Evolutionary conservation across 2,329 filamentous ascomycete genomes (phyloP).

Genomic region (Tetracladium maxilliforme): DNA sequence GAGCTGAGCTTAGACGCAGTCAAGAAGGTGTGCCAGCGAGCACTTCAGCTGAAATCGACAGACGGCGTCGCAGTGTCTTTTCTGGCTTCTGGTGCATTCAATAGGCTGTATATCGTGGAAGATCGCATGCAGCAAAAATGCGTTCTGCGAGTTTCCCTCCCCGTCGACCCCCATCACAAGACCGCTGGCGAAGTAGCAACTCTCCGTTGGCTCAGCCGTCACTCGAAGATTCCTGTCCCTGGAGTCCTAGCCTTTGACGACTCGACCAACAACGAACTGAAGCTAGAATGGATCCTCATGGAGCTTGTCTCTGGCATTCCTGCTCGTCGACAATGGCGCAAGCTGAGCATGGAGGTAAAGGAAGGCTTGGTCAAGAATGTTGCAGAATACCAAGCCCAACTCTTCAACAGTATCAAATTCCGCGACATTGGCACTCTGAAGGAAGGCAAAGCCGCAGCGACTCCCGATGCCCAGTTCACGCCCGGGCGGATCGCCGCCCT

Average conservation of each 20-base stretch:
- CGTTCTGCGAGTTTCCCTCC: slow-evolving; percentile 19
- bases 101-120: slow-evolving; percentile 14
- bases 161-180: slow-evolving; percentile 19
- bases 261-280: slow-evolving; percentile 16
- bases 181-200: slow-evolving; percentile 22
- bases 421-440: slow-evolving; percentile 10
- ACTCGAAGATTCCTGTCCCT: slow-evolving; percentile 18
- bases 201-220: slow-evolving; percentile 14
- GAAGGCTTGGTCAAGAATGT: slow-evolving; percentile 13
- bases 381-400: slow-evolving; percentile 14
- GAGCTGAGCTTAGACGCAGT: too few species aligned
- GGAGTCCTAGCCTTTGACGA: slow-evolving; percentile 17
- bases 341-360: slow-evolving; percentile 17
- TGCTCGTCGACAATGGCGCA: too few species aligned
- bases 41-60: too few species aligned
- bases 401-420: slow-evolving; percentile 10
- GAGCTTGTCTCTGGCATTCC: slow-evolving; percentile 10
- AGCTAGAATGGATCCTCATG: slow-evolving; percentile 26
- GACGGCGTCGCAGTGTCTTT: too few species aligned
- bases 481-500: slow-evolving; percentile 14
- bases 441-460: background rate
- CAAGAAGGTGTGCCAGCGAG: too few species aligned
- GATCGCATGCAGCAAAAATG: too few species aligned
- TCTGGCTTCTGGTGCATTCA: slow-evolving; percentile 12
- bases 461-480: background rate